Evolutionary conservation across 208 protist species (phyloP).

Genomic region (Acanthamoeba comandoni): DNA sequence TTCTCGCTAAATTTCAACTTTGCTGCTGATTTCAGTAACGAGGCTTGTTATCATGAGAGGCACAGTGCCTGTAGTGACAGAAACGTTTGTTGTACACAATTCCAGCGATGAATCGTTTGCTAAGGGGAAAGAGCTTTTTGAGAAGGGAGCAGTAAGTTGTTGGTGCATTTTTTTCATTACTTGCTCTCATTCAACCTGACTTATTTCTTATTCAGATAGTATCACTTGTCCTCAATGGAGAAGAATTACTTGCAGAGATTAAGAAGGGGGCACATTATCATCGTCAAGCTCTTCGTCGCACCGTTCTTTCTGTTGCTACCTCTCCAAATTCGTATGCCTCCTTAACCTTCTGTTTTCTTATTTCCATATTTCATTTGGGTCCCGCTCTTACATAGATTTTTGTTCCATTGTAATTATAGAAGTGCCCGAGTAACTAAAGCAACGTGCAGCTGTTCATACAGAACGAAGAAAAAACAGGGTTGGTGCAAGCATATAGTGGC

Average conservation of each 20-base stretch:
- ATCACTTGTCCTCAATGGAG: constrained; percentile 18
- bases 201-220: not conserved
- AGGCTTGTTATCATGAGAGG: not conserved
- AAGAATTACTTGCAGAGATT: constrained; percentile 19
- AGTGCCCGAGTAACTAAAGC: not conserved
- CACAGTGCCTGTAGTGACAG: not conserved
- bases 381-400: no score
- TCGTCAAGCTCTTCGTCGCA: no score
- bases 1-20: not conserved
- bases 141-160: not conserved
- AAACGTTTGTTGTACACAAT: constrained; percentile 5
- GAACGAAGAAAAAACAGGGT: not conserved
- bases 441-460: not conserved
- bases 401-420: no score
- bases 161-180: not conserved
- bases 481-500: constrained; percentile 58
- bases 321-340: no score
- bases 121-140: not conserved
- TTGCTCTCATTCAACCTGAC: no score
- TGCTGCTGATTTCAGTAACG: constrained; percentile 6
- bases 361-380: no score
- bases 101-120: constrained; percentile 35
- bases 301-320: no score
- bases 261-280: not conserved
- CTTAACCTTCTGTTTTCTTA: no score